These are phyloP conservation scores for Oryza glaberrima DNA, from an alignment of 176 grass and related monocot species.

Conservation along the genomic window DNA sequence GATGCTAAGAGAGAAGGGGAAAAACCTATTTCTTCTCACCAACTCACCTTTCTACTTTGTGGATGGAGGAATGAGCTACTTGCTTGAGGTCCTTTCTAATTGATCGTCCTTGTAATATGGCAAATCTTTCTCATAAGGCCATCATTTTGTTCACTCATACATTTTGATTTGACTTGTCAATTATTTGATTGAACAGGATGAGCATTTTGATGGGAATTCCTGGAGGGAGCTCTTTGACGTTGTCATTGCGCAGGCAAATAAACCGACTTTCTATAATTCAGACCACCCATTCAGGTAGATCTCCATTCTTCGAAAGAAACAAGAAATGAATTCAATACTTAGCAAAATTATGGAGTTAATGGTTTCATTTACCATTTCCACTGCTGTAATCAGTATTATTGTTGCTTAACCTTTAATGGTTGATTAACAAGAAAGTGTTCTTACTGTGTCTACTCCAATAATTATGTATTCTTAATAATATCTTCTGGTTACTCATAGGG, in stretches of 20 bases:
- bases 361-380: background rate
- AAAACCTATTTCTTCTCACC: conserved; percentile 94
- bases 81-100: conserved; percentile 78
- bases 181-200: conserved; percentile 57
- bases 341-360: background rate
- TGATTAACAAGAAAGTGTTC: too few relatives aligned
- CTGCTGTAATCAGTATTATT: background rate
- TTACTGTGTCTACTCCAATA: too few relatives aligned
- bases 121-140: background rate
- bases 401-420: background rate
- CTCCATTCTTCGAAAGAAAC: conserved; percentile 1
- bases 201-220: conserved; percentile 73
- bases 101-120: background rate
- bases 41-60: conserved; percentile 99
- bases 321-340: conserved; percentile 17
- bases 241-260: conserved; percentile 97
- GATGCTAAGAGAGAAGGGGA: conserved; percentile 83
- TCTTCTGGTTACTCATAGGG: conserved; percentile 36
- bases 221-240: conserved; percentile 99
- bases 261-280: conserved; percentile 92
- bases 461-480: too few relatives aligned
- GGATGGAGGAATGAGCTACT: conserved; percentile 92
- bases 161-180: conserved; percentile 26
- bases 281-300: conserved; percentile 92
- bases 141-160: background rate